Base-by-base conservation (phyloP, 345 rosid species). In the Abelmoschus esculentus region DNA sequence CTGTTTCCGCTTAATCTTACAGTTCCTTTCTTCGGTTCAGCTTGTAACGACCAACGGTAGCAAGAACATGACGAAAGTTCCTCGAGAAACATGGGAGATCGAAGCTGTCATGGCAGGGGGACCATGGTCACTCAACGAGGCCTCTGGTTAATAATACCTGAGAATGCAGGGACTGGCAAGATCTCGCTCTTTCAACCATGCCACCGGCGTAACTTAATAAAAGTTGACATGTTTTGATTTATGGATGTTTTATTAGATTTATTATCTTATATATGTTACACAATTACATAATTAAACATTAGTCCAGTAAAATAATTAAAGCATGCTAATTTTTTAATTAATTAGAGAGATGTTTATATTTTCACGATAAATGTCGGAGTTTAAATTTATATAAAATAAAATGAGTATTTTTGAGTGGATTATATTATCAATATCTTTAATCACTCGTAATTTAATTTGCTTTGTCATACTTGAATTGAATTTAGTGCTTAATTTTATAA, bases 61-160 rank as follows among this genome's bases (percentile, higher is more conserved):
- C 82, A 83, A 75, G 79, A 90, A 90, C 87, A 85, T 90, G 96
- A 88, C 96, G 1, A 87, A 56, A 55, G 86, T 83, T 50, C 96
- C 96, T 6, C 78, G 96, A 6, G 82, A 79, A 54, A 79, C 79
- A 6, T 69, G 78, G 67, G 96, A 93, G 80, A 86, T 93, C 73
- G 97, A 93, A 87, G 91, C 97, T 3, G 91, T 89, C 14, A 93
- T 93, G 98, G 90, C 90, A 19, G 97, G 96, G 61, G 88, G 74
- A 11, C 80, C 88, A 26, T 90, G 97, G 98, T 92, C 89, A 0
- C 77, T 36, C 13, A 63, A 66, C 68, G 62, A 32, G 69, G 67
- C 66, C 19, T 22, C 61, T 56, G 61, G 61, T 4, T 11, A 11
- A 22, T 19, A 29, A 13, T 22, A 26, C 61, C 61, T 26, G 61